Percentiles rank a stretch among this genome's conserved stretches.
These are phyloP conservation scores for Cercospora brassicicola DNA, from an alignment of 2,329 filamentous ascomycete species.

Conservation along the genomic window DNA sequence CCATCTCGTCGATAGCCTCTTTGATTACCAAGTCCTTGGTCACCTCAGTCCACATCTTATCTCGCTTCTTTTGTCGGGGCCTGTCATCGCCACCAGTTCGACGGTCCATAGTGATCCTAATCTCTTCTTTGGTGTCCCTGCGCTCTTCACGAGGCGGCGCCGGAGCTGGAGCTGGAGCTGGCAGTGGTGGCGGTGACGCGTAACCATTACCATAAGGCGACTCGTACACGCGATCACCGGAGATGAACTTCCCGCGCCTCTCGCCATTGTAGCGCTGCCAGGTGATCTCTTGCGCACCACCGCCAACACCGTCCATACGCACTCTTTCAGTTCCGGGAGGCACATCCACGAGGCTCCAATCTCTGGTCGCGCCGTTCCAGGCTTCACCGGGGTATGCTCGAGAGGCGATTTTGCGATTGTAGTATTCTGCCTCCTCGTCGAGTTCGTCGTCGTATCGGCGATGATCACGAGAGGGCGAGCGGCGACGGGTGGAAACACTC, in stretches of 20 bases:
- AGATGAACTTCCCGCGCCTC: constrained; percentile 70
- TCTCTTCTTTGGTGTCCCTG: constrained; percentile 53
- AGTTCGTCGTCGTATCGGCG: constrained; percentile 56
- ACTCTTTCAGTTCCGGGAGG: constrained; percentile 80
- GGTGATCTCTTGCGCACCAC: constrained; percentile 71
- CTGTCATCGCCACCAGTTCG: constrained; percentile 13
- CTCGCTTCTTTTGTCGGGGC: constrained; percentile 34
- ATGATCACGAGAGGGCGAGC: constrained; percentile 43
- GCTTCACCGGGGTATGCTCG: constrained; percentile 72
- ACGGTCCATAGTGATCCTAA: constrained; percentile 36
- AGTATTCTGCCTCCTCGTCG: constrained; percentile 59
- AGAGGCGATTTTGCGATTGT: constrained; percentile 67
- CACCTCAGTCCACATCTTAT: constrained; percentile 88
- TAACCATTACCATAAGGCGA: constrained; percentile 44
- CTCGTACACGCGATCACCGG: constrained; percentile 59
- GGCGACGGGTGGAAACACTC: constrained; percentile 38
- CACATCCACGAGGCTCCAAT: constrained; percentile 81
- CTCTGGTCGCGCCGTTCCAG: constrained; percentile 69
- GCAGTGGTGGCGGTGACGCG: constrained; percentile 27
- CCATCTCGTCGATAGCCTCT: constrained; percentile 80
- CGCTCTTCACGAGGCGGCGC: constrained; percentile 25
- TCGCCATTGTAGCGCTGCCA: constrained; percentile 81
- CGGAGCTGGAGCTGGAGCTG: constrained; percentile 21
- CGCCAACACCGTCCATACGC: constrained; percentile 76
- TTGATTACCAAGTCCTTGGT: constrained; percentile 86